These are phyloP conservation scores for Pistacia atlantica DNA, from an alignment of 345 rosid species.

Conservation along the genomic window DNA sequence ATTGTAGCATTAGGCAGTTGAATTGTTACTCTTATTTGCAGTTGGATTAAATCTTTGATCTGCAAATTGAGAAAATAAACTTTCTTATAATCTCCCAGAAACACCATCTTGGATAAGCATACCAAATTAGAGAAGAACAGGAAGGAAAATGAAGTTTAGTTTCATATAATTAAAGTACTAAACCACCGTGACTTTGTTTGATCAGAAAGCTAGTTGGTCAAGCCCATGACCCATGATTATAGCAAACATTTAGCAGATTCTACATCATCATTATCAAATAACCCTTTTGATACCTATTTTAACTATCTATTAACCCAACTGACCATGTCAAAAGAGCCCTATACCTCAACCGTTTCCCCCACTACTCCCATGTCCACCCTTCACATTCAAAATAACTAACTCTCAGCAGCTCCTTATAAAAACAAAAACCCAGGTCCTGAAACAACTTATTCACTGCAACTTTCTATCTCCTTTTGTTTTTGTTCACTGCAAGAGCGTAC, in stretches of 20 bases:
- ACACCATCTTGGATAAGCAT: too few species aligned
- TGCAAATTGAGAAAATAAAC: too few species aligned
- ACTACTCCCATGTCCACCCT: slow-evolving; percentile 1
- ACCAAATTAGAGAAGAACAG: neutral
- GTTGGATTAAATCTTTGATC: neutral
- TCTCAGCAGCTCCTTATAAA: neutral
- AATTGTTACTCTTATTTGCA: neutral
- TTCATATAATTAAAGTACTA: too few species aligned
- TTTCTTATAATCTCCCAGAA: neutral
- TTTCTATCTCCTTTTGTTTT: neutral
- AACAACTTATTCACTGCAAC: neutral
- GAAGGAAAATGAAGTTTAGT: slow-evolving; percentile 2
- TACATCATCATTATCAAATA: neutral
- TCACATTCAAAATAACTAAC: slow-evolving; percentile 10
- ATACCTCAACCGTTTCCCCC: neutral
- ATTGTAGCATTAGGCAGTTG: neutral
- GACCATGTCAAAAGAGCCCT: slow-evolving; percentile 15
- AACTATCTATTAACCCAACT: neutral
- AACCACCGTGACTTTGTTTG: neutral
- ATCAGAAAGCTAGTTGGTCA: neutral
- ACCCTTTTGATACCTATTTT: too few species aligned
- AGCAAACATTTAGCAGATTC: neutral
- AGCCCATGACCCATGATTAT: neutral
- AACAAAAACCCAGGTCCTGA: neutral
- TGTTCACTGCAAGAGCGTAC: neutral